Base-by-base conservation (phyloP, 164 flowering plant species). In the Pachysandra terminalis region DNA sequence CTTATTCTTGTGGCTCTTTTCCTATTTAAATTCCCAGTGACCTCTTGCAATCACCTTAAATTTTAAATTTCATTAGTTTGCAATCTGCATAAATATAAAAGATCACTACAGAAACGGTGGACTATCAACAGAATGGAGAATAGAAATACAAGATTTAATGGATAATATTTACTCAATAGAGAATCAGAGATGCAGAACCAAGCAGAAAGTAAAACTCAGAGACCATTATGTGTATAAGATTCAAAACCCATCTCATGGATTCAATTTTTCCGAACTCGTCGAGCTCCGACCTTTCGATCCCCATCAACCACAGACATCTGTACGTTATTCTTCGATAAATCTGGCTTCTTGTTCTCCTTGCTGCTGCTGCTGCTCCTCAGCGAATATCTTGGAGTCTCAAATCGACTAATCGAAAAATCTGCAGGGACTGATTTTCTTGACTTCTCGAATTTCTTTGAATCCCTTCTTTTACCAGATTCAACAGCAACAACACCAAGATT, bases 271-370 rank as follows among this genome's bases (percentile, higher is more conserved):
- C 80, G 64, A 19, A 56, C 71, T 56, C 78, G 71, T 37, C 80
- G 59, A 16, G 64, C 59, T 25, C 45, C 66, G 5, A 58, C 68
- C 62, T 76, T 83, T 25, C 70, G 70, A 52, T 61, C 81, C 16
- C 77, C 71, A 16, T 61, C 80, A 32, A 56, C 41, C 17, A 25
- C 74, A 32, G 83, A 68, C 49, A 56, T 79, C 56, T 71, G 79
- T 21, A 35, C 6, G 59, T 21, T 65, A 27, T 24, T n/a, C n/a
- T n/a, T 37, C 0, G 83, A 45, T 59, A 76, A 19, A 56, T 82
- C 78, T 14, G 89, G 87, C 65, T 86, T 84, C 84, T 79, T 85
- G 70, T 82, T 86, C 66, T 84, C 96, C 64, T 90, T 88, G 58
- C 63, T 75, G n/a, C n/a, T n/a, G n/a, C n/a, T n/a, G n/a, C n/a